These are phyloP conservation scores for Eutrema japonicum DNA, from an alignment of 345 rosid genomes.

Conservation along the genomic window DNA sequence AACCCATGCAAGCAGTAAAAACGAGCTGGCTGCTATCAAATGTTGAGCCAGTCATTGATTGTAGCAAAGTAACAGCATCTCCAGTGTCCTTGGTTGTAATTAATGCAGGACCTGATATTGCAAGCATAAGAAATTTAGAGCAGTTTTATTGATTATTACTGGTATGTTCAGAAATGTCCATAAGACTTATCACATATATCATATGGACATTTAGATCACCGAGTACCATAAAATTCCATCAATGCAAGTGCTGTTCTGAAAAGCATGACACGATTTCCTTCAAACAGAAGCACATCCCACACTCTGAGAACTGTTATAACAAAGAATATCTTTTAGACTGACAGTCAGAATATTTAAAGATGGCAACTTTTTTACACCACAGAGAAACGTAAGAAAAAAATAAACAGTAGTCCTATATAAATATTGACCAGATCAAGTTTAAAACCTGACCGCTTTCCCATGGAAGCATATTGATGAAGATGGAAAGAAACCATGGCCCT, in stretches of 20 bases:
- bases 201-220: constrained; percentile 34
- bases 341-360: background rate
- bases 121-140: constrained; percentile 40
- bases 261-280: constrained; percentile 97
- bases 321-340: background rate
- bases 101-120: constrained; percentile 80
- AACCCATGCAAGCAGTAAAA: constrained; percentile 98
- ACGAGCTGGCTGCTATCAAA: constrained; percentile 99
- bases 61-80: constrained; percentile 96
- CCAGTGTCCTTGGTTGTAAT: constrained; percentile 98
- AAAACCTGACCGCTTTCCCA: constrained; percentile 99
- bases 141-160: constrained; percentile 19
- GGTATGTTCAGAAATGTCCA: constrained; percentile 16
- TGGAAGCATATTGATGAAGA: constrained; percentile 99
- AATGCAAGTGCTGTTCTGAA: constrained; percentile 91
- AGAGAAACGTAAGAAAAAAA: constrained; percentile 3
- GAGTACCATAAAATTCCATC: constrained; percentile 97
- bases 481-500: constrained; percentile 98
- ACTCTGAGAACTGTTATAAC: constrained; percentile 81
- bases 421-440: constrained; percentile 14
- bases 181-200: constrained; percentile 23
- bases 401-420: background rate
- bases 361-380: background rate
- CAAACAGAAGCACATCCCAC: constrained; percentile 98
- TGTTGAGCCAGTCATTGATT: constrained; percentile 94